Conservation (phyloP, 768 basidiomycete genomes). For the Termitomyces sp. region DNA sequence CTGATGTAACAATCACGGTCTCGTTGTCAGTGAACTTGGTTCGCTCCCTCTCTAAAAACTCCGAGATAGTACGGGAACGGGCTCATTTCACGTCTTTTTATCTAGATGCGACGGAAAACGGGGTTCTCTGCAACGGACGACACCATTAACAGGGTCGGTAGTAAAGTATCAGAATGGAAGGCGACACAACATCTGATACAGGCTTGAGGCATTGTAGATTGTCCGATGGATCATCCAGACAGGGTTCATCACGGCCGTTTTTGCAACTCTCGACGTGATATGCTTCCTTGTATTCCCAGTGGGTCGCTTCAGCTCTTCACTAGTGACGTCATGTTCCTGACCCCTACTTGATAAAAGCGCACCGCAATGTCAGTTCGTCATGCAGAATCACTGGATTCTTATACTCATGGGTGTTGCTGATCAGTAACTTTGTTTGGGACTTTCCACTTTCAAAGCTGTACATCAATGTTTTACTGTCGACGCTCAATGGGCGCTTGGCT, state of each 20-base stretch:
- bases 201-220: background rate
- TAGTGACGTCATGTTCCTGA: too few relatives aligned
- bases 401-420: background rate
- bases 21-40: constrained; percentile 35
- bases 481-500: constrained; percentile 16
- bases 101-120: constrained; percentile 26
- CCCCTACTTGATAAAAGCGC: constrained; percentile 7
- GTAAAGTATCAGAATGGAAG: background rate
- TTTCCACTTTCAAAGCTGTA: constrained; percentile 24
- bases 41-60: constrained; percentile 1
- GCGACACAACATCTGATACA: background rate
- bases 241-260: constrained; percentile 31
- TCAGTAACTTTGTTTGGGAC: constrained; percentile 24
- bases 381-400: background rate
- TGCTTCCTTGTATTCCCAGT: constrained; percentile 38
- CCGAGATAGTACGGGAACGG: background rate
- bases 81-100: background rate
- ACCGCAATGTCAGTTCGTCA: constrained; percentile 17
- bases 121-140: constrained; percentile 39
- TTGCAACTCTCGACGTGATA: constrained; percentile 36
- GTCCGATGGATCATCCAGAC: constrained; percentile 35
- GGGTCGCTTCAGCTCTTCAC: constrained; percentile 2
- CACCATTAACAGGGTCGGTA: constrained; percentile 25
- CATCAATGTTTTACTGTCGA: constrained; percentile 20
- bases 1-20: constrained; percentile 36